Evolutionary conservation across 2,329 filamentous ascomycete genomes (phyloP).

Genomic region (Alternaria postmessia): DNA sequence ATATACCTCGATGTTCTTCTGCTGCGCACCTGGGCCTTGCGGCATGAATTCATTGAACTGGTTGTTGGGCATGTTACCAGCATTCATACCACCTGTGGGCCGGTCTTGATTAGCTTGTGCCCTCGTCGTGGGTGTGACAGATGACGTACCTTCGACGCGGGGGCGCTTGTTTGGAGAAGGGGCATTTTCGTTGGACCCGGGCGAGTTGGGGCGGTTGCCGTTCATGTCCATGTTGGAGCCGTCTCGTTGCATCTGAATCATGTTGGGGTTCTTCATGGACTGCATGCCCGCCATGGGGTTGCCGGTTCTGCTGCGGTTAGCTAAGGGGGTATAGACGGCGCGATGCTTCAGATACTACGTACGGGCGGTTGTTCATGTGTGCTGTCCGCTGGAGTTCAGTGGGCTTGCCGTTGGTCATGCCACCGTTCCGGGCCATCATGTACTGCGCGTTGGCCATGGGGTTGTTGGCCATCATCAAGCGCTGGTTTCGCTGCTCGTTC

Average conservation of each 20-base stretch:
- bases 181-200: constrained; percentile 83
- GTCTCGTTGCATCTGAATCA: constrained; percentile 86
- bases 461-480: constrained; percentile 73
- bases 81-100: constrained; percentile 76
- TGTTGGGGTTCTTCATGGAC: constrained; percentile 61
- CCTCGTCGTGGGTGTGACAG: constrained; percentile 60
- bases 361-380: constrained; percentile 81
- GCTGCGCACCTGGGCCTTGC: constrained; percentile 68
- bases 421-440: constrained; percentile 70
- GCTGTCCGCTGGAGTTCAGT: constrained; percentile 73
- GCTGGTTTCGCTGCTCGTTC: constrained; percentile 71
- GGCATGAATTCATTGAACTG: constrained; percentile 73
- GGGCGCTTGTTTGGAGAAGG: constrained; percentile 92
- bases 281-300: constrained; percentile 71
- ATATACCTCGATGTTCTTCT: constrained; percentile 88
- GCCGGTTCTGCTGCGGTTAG: constrained; percentile 34
- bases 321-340: neutral
- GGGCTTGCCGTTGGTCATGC: constrained; percentile 66
- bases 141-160: constrained; percentile 74
- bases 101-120: constrained; percentile 63
- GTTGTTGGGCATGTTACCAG: constrained; percentile 73
- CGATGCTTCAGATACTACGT: constrained; percentile 55
- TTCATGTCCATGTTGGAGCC: constrained; percentile 87
- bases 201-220: constrained; percentile 78
- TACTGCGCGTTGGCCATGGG: constrained; percentile 51